Evolutionary conservation across 202 grass and related monocot species (phyloP), one percentile per base, ranked within the genome.

Genomic region (Zoysia matrella): DNA sequence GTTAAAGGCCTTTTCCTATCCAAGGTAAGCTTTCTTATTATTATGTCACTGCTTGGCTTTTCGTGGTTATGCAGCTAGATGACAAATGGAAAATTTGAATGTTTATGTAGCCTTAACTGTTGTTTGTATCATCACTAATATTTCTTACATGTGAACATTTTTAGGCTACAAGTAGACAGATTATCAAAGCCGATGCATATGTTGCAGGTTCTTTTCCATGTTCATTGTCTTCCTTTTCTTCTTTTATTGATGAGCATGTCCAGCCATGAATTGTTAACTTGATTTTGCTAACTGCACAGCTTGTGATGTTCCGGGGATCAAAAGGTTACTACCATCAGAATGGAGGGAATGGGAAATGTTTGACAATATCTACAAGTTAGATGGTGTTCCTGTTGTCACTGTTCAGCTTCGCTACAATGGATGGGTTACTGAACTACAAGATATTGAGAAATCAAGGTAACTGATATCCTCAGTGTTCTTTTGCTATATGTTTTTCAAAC

Each of bases 381-480:
- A 95, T 88, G 95, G 95, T 79, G 95, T 98, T 70, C 95, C 95
- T 86, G 95, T 98, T 72, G 88, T 98, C 14, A 98, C 95, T 56
- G 95, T 98, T 85, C 95, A 98, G 69, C 95, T 98, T 80, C 86
- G 95, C 15, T 98, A 98, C 86, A 93, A 98, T 90, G 95, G 95
- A 67, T 98, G 95, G 95, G 95, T 98, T 77, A 98, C 95, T 54
- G 95, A 98, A 85, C 87, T 98, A 41, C 83, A 89, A 75, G 85
- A 98, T 88, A 75, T 98, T 39, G 88, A 94, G 65, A 88, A 90
- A 93, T 95, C 95, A 83, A 95, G 95, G 95, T 98, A 86, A 63
- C 36, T 71, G 57, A 54, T 46, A 44, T 22, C 46, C 16, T 54
- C 41, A 30, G 43, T 46, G 36, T 52, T 82, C 11, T 66, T 18